Conservation (phyloP, 148 eudicot species). For the Nepenthes mirabilis region DNA sequence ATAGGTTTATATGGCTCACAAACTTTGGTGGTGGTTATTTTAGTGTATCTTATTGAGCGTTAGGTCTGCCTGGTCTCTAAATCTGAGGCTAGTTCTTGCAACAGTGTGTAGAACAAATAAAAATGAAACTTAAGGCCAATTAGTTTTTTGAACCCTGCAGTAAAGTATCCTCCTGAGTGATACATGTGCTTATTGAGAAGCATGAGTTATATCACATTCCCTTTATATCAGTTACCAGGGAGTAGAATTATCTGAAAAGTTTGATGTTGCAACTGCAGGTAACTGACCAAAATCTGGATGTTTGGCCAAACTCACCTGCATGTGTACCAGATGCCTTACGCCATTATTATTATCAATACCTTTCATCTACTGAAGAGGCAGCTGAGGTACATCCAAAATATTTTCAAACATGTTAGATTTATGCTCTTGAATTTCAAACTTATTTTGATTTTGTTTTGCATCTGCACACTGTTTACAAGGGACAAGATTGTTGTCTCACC, state of each 20-base stretch:
- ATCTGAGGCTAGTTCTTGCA: too few species aligned
- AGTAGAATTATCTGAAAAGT: background rate
- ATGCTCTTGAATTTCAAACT: too few species aligned
- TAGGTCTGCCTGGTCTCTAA: too few species aligned
- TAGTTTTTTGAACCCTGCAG: background rate
- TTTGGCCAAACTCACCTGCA: conserved; percentile 81
- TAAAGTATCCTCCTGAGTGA: background rate
- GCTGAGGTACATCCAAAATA: conserved; percentile 48
- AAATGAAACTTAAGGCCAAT: too few species aligned
- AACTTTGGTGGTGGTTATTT: background rate
- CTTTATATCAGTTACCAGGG: background rate
- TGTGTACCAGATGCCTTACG: conserved; percentile 90
- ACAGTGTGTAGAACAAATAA: too few species aligned
- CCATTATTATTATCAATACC: conserved; percentile 88
- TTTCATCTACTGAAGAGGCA: conserved; percentile 87
- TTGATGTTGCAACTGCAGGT: conserved; percentile 40
- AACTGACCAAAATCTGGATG: conserved; percentile 85
- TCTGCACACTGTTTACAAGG: too few species aligned
- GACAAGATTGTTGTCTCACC: too few species aligned
- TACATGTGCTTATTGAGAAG: background rate
- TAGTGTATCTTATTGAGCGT: background rate
- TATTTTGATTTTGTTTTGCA: too few species aligned
- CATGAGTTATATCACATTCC: background rate
- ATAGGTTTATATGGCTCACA: too few species aligned
- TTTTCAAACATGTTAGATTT: too few species aligned